Conservation (phyloP, 164 flowering plant species). For the Umbilicus rupestris region DNA sequence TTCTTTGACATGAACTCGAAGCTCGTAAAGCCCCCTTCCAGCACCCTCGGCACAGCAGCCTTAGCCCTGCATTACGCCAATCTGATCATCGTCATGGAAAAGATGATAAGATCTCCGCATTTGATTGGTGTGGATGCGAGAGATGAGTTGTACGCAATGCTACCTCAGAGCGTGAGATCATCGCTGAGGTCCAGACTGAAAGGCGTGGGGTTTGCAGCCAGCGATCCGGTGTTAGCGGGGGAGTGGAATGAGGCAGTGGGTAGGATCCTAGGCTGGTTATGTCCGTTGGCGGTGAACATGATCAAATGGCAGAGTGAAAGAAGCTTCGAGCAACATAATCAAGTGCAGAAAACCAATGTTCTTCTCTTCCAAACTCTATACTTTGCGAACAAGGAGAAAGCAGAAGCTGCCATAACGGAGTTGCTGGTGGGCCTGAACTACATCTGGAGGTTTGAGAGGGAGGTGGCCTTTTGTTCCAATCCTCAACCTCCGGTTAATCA, state of each 20-base stretch:
- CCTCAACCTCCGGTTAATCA: constrained; percentile 32
- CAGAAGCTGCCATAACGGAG: constrained; percentile 94
- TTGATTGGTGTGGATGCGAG: constrained; percentile 74
- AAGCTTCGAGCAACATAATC: constrained; percentile 73
- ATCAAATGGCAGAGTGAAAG: constrained; percentile 92
- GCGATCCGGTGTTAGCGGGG: constrained; percentile 60
- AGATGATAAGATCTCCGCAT: constrained; percentile 76
- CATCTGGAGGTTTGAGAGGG: constrained; percentile 90
- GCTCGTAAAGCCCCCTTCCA: constrained; percentile 48
- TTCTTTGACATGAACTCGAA: constrained; percentile 53
- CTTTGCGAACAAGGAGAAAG: constrained; percentile 74
- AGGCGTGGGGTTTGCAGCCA: constrained; percentile 65
- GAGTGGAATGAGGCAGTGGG: constrained; percentile 81
- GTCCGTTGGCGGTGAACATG: constrained; percentile 85
- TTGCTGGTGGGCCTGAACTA: constrained; percentile 86
- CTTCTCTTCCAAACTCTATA: constrained; percentile 64
- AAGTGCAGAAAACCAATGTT: constrained; percentile 44
- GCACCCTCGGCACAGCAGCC: constrained; percentile 59
- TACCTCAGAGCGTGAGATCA: constrained; percentile 55
- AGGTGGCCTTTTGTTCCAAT: constrained; percentile 69
- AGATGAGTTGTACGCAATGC: constrained; percentile 78
- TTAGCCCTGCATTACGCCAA: constrained; percentile 75
- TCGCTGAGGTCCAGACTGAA: constrained; percentile 53
- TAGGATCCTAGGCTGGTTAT: constrained; percentile 71
- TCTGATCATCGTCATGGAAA: constrained; percentile 75